Percentiles rank a stretch among this genome's conserved stretches.
Evolutionary conservation across 2,329 filamentous ascomycete genomes (phyloP).

Genomic region (Clarireedia hainanense): DNA sequence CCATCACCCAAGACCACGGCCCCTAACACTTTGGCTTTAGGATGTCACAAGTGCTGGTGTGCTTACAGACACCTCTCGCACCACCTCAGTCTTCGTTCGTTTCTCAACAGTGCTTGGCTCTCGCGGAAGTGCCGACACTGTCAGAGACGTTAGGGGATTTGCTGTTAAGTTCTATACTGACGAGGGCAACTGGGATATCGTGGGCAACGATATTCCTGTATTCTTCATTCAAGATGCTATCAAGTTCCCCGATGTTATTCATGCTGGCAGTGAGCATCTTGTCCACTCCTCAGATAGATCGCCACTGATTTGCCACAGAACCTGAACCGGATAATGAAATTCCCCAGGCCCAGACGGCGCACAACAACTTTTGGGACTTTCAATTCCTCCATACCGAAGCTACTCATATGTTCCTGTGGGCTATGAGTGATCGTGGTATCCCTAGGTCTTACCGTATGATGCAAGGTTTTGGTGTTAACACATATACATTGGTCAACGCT

Average conservation of each 20-base stretch:
- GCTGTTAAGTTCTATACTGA: slow-evolving; percentile 71
- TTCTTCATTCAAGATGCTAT: slow-evolving; percentile 72
- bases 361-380: slow-evolving; percentile 77
- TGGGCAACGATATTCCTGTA: slow-evolving; percentile 67
- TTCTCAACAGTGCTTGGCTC: slow-evolving; percentile 75
- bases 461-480: slow-evolving; percentile 81
- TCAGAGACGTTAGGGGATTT: slow-evolving; percentile 76
- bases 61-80: slow-evolving; percentile 59
- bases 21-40: background rate
- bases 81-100: slow-evolving; percentile 60
- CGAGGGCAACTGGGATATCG: slow-evolving; percentile 70
- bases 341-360: slow-evolving; percentile 61
- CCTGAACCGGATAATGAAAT: slow-evolving; percentile 64
- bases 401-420: slow-evolving; percentile 74
- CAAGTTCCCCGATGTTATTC: slow-evolving; percentile 63
- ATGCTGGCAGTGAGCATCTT: slow-evolving; percentile 31
- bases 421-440: slow-evolving; percentile 67
- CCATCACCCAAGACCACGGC: background rate
- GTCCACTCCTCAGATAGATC: slow-evolving; percentile 9
- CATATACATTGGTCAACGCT: slow-evolving; percentile 60
- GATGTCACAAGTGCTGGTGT: slow-evolving; percentile 52
- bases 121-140: slow-evolving; percentile 70
- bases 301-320: slow-evolving; percentile 38
- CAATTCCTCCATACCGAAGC: slow-evolving; percentile 59
- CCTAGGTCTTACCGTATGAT: slow-evolving; percentile 75